A percentile compares a stretch with the other conserved stretches of the same genome.
Evolutionary conservation across 176 grass and related monocot genomes (phyloP).

Genomic region (Oryza punctata): DNA sequence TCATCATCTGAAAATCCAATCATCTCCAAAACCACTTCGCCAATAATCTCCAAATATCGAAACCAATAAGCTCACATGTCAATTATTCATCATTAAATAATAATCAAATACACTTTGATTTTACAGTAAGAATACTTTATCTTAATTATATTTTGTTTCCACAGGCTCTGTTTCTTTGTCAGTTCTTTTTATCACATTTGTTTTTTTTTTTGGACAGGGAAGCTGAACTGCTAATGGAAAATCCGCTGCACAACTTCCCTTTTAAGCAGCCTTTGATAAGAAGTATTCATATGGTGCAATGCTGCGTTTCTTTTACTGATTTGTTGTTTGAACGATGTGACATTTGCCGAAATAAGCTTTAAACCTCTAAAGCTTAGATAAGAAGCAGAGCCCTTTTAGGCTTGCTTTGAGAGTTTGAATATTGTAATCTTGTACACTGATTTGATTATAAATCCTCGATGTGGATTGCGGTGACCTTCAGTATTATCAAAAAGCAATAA

Average conservation of each 20-base stretch:
- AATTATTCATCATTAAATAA: too few species aligned
- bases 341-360: slow-evolving; percentile 50
- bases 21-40: too few species aligned
- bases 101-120: too few species aligned
- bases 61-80: too few species aligned
- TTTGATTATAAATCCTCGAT: neutral
- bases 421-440: slow-evolving; percentile 18
- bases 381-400: neutral
- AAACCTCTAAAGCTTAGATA: slow-evolving; percentile 50
- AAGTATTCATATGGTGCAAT: slow-evolving; percentile 13
- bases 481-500: neutral
- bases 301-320: neutral
- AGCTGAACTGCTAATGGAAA: neutral
- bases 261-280: slow-evolving; percentile 70
- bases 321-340: slow-evolving; percentile 34
- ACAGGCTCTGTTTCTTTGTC: neutral
- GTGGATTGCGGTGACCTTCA: slow-evolving; percentile 6
- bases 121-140: slow-evolving; percentile 50
- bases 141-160: neutral
- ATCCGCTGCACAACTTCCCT: slow-evolving; percentile 44
- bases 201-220: slow-evolving; percentile 67
- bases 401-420: neutral
- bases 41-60: too few species aligned
- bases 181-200: neutral
- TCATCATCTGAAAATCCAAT: too few species aligned